These are phyloP conservation scores for Moesziomyces parantarcticus DNA, from an alignment of 1,284 basidiomycete species.

Conservation along the genomic window DNA sequence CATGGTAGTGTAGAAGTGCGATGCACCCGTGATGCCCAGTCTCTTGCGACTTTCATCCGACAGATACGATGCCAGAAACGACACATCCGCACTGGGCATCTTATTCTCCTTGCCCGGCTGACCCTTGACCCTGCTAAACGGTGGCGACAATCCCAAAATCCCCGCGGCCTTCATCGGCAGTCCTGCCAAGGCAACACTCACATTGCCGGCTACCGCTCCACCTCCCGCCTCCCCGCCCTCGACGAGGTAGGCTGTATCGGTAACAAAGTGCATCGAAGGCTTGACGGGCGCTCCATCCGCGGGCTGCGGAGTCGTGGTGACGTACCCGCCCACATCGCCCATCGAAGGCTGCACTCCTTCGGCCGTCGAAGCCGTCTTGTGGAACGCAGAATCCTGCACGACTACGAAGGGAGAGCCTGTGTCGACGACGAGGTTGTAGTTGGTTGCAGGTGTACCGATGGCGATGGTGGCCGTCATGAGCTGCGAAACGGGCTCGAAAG, in stretches of 20 bases:
- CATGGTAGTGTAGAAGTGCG: constrained; percentile 27
- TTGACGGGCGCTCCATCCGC: constrained; percentile 2
- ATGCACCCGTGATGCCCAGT: constrained; percentile 12
- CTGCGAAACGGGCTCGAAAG: constrained; percentile 5
- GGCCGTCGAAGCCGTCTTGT: not conserved
- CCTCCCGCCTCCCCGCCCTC: constrained; percentile 14
- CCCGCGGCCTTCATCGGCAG: constrained; percentile 19
- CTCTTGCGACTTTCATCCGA: not conserved
- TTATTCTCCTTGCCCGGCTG: not conserved
- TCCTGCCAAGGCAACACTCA: constrained; percentile 9
- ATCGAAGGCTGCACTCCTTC: constrained; percentile 2
- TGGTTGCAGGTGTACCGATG: constrained; percentile 11
- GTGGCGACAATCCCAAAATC: constrained; percentile 35
- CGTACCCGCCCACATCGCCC: constrained; percentile 1
- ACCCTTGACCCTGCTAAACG: constrained; percentile 6
- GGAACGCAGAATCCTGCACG: constrained; percentile 7
- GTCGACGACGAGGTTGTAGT: constrained; percentile 33
- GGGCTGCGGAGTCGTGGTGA: constrained; percentile 9
- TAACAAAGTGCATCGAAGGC: constrained; percentile 20
- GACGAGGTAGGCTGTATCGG: constrained; percentile 8
- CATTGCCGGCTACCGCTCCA: constrained; percentile 4
- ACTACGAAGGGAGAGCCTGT: constrained; percentile 38
- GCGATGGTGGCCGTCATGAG: constrained; percentile 24
- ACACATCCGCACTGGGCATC: constrained; percentile 10
- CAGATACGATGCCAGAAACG: constrained; percentile 26